These are phyloP conservation scores for Penicillium verrucosum DNA, from an alignment of 2,329 filamentous ascomycete species.

Conservation along the genomic window DNA sequence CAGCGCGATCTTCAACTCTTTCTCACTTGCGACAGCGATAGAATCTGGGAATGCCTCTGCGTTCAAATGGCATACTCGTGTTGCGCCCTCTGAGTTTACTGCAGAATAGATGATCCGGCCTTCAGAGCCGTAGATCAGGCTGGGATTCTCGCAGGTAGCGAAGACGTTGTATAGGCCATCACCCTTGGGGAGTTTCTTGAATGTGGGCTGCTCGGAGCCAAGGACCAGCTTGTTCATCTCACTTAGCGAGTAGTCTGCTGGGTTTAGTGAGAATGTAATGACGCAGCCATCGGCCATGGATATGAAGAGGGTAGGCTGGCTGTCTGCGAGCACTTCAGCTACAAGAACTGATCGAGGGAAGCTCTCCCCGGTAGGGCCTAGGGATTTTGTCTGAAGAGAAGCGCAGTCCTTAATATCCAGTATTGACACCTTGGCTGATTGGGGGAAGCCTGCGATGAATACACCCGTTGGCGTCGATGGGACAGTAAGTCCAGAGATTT, in stretches of 20 bases:
- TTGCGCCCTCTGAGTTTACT: slow-evolving; percentile 82
- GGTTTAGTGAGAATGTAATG: slow-evolving; percentile 72
- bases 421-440: slow-evolving; percentile 73
- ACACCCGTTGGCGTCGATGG: slow-evolving; percentile 61
- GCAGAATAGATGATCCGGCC: slow-evolving; percentile 88
- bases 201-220: slow-evolving; percentile 77
- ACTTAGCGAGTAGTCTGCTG: slow-evolving; percentile 60
- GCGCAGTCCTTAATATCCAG: slow-evolving; percentile 66
- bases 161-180: slow-evolving; percentile 75
- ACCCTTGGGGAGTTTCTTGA: slow-evolving; percentile 71
- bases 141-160: slow-evolving; percentile 90
- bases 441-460: slow-evolving; percentile 84
- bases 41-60: slow-evolving; percentile 74
- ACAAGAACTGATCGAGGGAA: slow-evolving; percentile 80
- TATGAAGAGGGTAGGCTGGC: slow-evolving; percentile 74
- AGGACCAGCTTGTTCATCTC: slow-evolving; percentile 77
- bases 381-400: slow-evolving; percentile 61
- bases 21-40: slow-evolving; percentile 74
- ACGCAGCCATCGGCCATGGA: slow-evolving; percentile 92
- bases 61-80: slow-evolving; percentile 78
- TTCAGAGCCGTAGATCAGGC: slow-evolving; percentile 85
- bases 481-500: slow-evolving; percentile 81
- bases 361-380: slow-evolving; percentile 66
- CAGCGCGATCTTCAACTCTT: slow-evolving; percentile 71
- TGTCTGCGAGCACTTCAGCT: slow-evolving; percentile 66